Percentiles rank a stretch among this genome's conserved stretches.
These are phyloP conservation scores for Globisporangium nagaii DNA, from an alignment of 352 stramenopile genomes.

Conservation along the genomic window DNA sequence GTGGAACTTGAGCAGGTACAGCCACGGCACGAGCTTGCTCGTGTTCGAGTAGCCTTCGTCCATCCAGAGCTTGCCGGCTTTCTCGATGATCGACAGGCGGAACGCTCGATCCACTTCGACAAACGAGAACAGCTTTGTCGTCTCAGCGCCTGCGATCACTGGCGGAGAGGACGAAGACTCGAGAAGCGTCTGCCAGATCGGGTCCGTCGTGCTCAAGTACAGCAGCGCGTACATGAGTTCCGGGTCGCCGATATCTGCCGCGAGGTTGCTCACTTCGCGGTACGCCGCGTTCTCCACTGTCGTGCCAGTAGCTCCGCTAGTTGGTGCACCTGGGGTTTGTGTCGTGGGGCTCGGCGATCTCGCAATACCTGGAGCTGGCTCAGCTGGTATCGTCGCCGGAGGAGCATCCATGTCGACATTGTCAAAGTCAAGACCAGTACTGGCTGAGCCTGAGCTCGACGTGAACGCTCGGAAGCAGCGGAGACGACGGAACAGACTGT, in stretches of 20 bases:
- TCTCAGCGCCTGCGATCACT: not conserved
- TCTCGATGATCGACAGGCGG: constrained; percentile 33
- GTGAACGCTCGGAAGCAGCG: constrained; percentile 74
- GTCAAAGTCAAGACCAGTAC: constrained; percentile 21
- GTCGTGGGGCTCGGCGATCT: not conserved
- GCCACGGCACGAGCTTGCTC: constrained; percentile 58
- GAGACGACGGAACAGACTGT: constrained; percentile 71
- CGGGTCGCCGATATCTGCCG: constrained; percentile 69
- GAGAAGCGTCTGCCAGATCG: constrained; percentile 49
- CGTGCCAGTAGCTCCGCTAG: constrained; percentile 7
- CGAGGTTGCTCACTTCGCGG: constrained; percentile 79
- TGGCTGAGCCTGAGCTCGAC: constrained; percentile 16
- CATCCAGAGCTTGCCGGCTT: constrained; percentile 59
- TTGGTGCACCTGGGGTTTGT: constrained; percentile 2
- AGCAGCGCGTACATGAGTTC: constrained; percentile 80
- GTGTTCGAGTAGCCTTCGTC: constrained; percentile 39
- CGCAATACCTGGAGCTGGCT: not conserved
- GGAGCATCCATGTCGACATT: constrained; percentile 9
- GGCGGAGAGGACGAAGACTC: not conserved
- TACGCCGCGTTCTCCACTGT: constrained; percentile 76
- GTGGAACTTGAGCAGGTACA: constrained; percentile 77
- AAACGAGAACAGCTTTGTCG: constrained; percentile 40
- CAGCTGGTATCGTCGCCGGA: not conserved
- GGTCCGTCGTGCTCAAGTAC: constrained; percentile 72
- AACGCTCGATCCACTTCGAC: constrained; percentile 35